Evolutionary conservation across 768 basidiomycete species (phyloP), one percentile per base, ranked within the genome.

Genomic region (Pilatotrama ljubarskyi): DNA sequence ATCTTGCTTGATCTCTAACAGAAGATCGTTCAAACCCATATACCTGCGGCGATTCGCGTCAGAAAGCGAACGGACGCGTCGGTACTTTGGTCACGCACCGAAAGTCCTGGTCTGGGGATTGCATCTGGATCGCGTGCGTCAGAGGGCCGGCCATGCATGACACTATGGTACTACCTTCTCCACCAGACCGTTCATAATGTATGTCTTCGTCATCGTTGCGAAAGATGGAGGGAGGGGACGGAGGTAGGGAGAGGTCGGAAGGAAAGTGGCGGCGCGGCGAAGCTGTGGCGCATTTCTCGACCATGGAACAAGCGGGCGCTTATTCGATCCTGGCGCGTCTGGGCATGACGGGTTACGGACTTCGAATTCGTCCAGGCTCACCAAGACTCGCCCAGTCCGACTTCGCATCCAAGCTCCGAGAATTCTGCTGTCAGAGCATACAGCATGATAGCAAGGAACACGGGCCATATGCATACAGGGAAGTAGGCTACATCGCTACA

Each of bases 21-120:
- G 90, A 66, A 98, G 75, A 75, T 99, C 96, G 64, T 93, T 97
- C 64, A 99, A 79, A 38, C 95, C 94, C 96, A 98, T 98, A 74
- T 93, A 95, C 72, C 95, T 95, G 68, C 20, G n/a, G 47, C 55
- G 44, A 38, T 65, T 53, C 63, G 54, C 58, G 51, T 68, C 40
- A 47, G 53, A 64, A 60, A 65, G 20, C 25, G 13, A 14, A 41
- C 9, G 41, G 36, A 67, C 64, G 65, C 62, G 64, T 59, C 42
- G 54, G 42, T 46, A 44, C 35, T 55, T 72, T 37, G 42, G 41
- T 54, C 25, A 59, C 76, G 32, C 60, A 92, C 91, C 91, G 81
- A 74, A 92, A 93, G 76, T 94, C 92, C 78, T 92, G 91, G 84
- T 94, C 91, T 63, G 84, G 85, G 65, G 90, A 92, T 76, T 89